Conservation (phyloP, 345 rosid genomes). For the Theobroma cacao region DNA sequence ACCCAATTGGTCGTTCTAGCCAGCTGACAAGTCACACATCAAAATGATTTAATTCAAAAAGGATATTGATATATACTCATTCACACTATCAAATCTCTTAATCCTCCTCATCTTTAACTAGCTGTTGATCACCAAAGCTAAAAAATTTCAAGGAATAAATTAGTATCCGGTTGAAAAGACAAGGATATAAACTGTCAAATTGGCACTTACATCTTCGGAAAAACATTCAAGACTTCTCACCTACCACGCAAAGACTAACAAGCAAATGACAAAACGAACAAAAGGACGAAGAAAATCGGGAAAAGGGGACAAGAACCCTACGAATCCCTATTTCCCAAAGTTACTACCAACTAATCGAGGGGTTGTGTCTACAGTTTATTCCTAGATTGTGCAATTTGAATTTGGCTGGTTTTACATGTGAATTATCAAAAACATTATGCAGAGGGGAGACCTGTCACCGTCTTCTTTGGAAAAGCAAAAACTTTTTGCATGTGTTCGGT, state of each 20-base stretch:
- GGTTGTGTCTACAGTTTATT: neutral
- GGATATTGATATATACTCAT: neutral
- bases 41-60: neutral
- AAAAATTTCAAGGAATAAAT: neutral
- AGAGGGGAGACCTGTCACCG: neutral
- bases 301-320: neutral
- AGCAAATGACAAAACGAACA: neutral
- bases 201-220: neutral
- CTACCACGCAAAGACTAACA: neutral
- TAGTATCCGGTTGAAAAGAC: neutral
- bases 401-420: neutral
- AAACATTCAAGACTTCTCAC: neutral
- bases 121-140: neutral
- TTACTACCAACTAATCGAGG: neutral
- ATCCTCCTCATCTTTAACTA: neutral
- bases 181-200: neutral
- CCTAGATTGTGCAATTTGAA: neutral
- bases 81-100: too few species aligned
- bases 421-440: neutral
- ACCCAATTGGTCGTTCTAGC: neutral
- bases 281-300: neutral
- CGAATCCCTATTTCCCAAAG: neutral
- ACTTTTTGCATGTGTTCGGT: neutral
- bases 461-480: neutral
- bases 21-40: neutral